Conservation (phyloP, 805 yeast genomes). For the Isabelozyma pseudorhagii region DNA sequence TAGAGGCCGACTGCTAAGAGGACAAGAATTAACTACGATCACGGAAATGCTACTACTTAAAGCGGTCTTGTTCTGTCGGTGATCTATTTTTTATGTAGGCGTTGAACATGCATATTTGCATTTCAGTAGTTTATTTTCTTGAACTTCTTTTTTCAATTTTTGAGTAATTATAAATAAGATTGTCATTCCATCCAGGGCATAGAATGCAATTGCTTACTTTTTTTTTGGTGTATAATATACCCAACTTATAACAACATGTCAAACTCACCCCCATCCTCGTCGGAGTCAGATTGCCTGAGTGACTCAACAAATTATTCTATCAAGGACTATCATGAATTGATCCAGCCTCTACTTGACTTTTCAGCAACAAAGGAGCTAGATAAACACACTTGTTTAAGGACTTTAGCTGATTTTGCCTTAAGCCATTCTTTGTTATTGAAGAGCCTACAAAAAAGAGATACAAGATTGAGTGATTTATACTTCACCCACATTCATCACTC, state of each 20-base stretch:
- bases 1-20: no score
- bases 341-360: constrained; percentile 14
- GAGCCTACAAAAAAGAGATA: constrained; percentile 21
- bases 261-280: not conserved
- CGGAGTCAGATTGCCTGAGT: not conserved
- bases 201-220: no score
- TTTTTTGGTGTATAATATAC: no score
- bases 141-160: no score
- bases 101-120: no score
- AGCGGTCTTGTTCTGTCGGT: no score
- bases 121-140: no score
- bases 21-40: no score
- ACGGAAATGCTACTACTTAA: no score
- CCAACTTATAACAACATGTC: not conserved
- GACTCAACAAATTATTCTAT: constrained; percentile 13
- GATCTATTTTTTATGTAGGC: no score
- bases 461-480: constrained; percentile 17
- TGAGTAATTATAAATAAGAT: no score
- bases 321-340: constrained; percentile 16
- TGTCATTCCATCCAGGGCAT: no score
- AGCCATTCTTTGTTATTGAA: constrained; percentile 16
- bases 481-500: not conserved
- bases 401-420: constrained; percentile 22
- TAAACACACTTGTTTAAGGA: constrained; percentile 18
- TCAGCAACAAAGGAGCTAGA: constrained; percentile 9